Evolutionary conservation across 805 yeast genomes (phyloP).

Genomic region (Deakozyma indianensis): DNA sequence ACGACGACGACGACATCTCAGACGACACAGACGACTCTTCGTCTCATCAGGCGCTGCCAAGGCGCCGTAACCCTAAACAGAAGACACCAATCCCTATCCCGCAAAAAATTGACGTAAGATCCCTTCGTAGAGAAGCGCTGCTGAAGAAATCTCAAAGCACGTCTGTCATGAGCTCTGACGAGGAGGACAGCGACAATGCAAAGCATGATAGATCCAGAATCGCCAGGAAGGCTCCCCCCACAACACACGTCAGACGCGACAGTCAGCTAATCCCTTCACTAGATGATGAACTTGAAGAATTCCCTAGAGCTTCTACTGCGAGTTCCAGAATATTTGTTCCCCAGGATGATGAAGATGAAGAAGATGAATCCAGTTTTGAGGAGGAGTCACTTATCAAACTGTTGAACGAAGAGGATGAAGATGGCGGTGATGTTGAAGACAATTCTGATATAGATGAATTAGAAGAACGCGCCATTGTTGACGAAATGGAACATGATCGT

Average conservation of each 20-base stretch:
- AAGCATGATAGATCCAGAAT: not conserved
- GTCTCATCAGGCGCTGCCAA: not conserved
- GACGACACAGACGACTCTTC: not conserved
- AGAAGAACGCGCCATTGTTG: conserved; percentile 26
- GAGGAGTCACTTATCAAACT: conserved; percentile 12
- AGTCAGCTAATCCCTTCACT: conserved; percentile 8
- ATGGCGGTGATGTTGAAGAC: conserved; percentile 45
- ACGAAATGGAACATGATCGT: conserved; percentile 14
- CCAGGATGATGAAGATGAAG: conserved; percentile 8
- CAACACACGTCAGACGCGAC: not conserved
- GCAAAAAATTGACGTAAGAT: not conserved
- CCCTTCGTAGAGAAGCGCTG: not conserved
- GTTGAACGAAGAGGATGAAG: conserved; percentile 24
- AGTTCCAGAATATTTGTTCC: conserved; percentile 6
- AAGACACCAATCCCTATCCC: not conserved
- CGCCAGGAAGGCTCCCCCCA: not conserved
- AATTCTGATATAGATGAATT: conserved; percentile 26
- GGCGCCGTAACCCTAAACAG: not conserved
- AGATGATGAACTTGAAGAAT: not conserved
- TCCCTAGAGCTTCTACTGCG: conserved; percentile 3
- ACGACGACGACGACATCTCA: conserved; percentile 40
- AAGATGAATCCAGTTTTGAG: conserved; percentile 9
- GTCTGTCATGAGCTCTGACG: not conserved
- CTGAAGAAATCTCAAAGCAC: not conserved
- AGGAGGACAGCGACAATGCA: not conserved